Base-by-base conservation (phyloP, 1,284 basidiomycete species). In the Moesziomyces parantarcticus region DNA sequence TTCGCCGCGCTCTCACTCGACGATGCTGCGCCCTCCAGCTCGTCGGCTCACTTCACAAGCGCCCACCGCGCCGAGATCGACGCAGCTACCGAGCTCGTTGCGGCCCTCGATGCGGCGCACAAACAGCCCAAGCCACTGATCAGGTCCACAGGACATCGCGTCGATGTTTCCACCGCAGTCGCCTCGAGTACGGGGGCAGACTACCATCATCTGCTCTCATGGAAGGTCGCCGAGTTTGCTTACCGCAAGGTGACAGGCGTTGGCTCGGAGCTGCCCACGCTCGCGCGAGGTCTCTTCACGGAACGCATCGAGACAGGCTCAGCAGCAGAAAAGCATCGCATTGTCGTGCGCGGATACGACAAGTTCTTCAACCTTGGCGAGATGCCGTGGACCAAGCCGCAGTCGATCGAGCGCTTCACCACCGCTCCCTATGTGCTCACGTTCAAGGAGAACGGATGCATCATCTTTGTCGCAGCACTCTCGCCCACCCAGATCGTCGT, bases 341-440 rank as follows among this genome's bases (percentile, higher is more conserved):
- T 99, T 58, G 90, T 96, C 0, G 91, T 89, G 0, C 86, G 97
- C 49, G 96, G 96, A 0, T 99, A 99, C 80, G 97, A 99, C 87
- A 99, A 99, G 85, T 99, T 99, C 85, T 99, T 99, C 87, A 99
- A 97, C 83, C 92, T 97, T 34, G 92, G 90, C 26, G 96, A 99
- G 83, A 92, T 98, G 25, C 90, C 91, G 1, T 99, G 95, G 94
- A 95, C 91, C 0, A 90, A 90, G 56, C 63, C 59, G 6, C 49
- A 51, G 11, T 57, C 61, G 32, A 61, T 76, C 51, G 13, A 78
- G 61, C 84, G 85, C 6, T 88, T 93, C 71, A 94, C 94, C 0
- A 85, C 87, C 0, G 85, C 91, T 0, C 93, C 95, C 0, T 99
- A 97, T 81, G 89, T 90, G 7, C 87, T 99, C 16, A 94, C 96